These are phyloP conservation scores for Zygotorulaspora sp. DNA, from an alignment of 805 yeast genomes.

Conservation along the genomic window DNA sequence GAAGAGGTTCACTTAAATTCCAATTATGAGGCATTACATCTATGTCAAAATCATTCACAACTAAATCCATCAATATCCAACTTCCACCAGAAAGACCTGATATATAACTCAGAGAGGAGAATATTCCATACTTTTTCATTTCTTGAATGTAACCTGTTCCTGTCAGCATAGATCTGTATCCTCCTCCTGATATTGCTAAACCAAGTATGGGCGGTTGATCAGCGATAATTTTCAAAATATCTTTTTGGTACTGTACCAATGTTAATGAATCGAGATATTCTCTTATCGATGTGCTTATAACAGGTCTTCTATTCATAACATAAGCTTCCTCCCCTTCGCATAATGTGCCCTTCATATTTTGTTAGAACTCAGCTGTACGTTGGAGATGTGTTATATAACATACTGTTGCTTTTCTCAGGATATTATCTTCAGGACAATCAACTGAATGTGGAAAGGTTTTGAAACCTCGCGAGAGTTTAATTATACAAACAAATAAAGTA, in stretches of 20 bases:
- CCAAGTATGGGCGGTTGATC: slow-evolving; percentile 33
- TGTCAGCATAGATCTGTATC: slow-evolving; percentile 36
- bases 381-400: slow-evolving; percentile 1
- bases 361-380: background rate
- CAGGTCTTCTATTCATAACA: slow-evolving; percentile 26
- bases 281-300: slow-evolving; percentile 32
- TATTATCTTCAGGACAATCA: slow-evolving; percentile 27
- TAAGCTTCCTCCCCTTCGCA: slow-evolving; percentile 20
- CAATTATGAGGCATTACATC: slow-evolving; percentile 35
- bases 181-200: slow-evolving; percentile 38
- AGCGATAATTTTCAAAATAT: slow-evolving; percentile 21
- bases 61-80: slow-evolving; percentile 56
- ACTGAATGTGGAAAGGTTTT: slow-evolving; percentile 20
- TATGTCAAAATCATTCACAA: slow-evolving; percentile 38
- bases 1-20: slow-evolving; percentile 44
- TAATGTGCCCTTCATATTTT: slow-evolving; percentile 9
- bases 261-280: slow-evolving; percentile 31
- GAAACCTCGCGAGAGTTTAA: background rate
- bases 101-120: slow-evolving; percentile 52
- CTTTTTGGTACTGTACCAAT: slow-evolving; percentile 36
- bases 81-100: slow-evolving; percentile 71
- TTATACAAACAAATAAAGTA: too few relatives aligned
- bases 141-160: slow-evolving; percentile 33
- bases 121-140: slow-evolving; percentile 39
- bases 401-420: slow-evolving; percentile 24